Base-by-base conservation (phyloP, 1,284 basidiomycete species). In the Jaminaea rosea region DNA sequence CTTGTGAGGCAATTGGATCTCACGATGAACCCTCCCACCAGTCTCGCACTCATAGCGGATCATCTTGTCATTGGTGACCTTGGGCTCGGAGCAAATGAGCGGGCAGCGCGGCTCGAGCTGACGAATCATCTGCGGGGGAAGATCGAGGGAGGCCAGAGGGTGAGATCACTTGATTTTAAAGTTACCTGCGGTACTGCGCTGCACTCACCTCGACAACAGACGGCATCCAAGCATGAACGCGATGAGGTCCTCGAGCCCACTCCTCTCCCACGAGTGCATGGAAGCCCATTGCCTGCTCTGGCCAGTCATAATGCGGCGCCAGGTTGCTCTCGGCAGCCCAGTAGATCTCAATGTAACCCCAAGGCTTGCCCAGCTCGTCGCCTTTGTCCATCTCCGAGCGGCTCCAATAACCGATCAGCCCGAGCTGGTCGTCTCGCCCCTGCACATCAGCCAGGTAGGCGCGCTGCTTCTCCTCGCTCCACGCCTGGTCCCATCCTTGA, bases 11-110 rank as follows among this genome's bases (percentile, higher is more conserved):
- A n/a, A n/a, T n/a, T n/a, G n/a, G n/a, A n/a, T n/a, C n/a, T n/a
- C n/a, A n/a, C n/a, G n/a, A n/a, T n/a, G n/a, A n/a, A 72, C 68
- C 32, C 67, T 62, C 1, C 69, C 69, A 13, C 69, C 69, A n/a
- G 60, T 59, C 60, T 67, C 54, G 50, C 53, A 57, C 37, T 67
- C 64, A 57, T 72, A 72, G 47, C 66, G 49, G 19, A 72, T 60
- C 67, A 70, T 69, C 49, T 67, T 69, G 10, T 62, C 56, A 42
- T 72, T 72, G 19, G 50, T 59, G 24, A 67, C 58, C 4, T 68
- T 47, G 8, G 69, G 69, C 50, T 72, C 69, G 17, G 62, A 62
- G 8, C 70, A 59, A 32, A 62, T 56, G 46, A 53, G 60, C 26
- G 45, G 32, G 23, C 68, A 69, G 36, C 58, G 57, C 0, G 62